Percentiles rank a stretch among this genome's conserved stretches.
phyloP scores from a whole-genome alignment of 441 rosid genomes.

The Gossypium davidsonii region DNA sequence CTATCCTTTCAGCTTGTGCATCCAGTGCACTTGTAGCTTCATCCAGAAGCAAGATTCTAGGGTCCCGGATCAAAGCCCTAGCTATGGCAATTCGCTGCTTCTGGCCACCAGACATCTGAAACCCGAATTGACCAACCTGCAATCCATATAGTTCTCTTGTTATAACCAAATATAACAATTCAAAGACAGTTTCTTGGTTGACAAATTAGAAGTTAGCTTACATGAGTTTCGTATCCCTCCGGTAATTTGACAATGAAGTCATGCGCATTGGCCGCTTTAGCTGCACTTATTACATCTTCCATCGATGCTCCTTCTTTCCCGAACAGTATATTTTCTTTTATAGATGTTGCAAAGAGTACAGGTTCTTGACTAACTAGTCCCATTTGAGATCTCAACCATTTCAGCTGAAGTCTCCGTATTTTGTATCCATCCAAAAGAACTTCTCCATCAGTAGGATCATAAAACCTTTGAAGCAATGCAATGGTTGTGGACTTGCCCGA shows the following conservation, averaged over 20 bases:
- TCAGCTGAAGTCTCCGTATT: conserved; percentile 48
- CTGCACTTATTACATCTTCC: conserved; percentile 50
- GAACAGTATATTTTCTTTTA: conserved; percentile 55
- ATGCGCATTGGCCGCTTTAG: conserved; percentile 59
- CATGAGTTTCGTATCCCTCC: conserved; percentile 64
- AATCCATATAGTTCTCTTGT: conserved; percentile 10
- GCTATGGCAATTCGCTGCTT: conserved; percentile 72
- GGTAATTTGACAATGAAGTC: conserved; percentile 61
- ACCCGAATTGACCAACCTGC: conserved; percentile 66
- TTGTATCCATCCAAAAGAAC: conserved; percentile 56
- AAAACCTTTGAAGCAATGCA: conserved; percentile 59
- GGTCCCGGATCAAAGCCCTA: conserved; percentile 56
- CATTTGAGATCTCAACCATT: conserved; percentile 69
- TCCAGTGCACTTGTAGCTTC: conserved; percentile 73
- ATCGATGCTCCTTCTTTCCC: conserved; percentile 62
- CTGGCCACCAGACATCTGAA: conserved; percentile 68
- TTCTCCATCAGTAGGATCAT: conserved; percentile 53
- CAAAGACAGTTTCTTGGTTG: neutral
- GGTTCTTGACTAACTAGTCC: conserved; percentile 72
- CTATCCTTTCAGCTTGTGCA: conserved; percentile 51
- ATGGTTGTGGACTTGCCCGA: conserved; percentile 18
- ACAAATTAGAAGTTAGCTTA: conserved; percentile 23
- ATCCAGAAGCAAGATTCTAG: conserved; percentile 58
- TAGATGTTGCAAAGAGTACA: conserved; percentile 58
- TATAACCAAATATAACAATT: neutral